Evolutionary conservation across 1,284 basidiomycete genomes (phyloP).

Genomic region (Cryptococcus sp.): DNA sequence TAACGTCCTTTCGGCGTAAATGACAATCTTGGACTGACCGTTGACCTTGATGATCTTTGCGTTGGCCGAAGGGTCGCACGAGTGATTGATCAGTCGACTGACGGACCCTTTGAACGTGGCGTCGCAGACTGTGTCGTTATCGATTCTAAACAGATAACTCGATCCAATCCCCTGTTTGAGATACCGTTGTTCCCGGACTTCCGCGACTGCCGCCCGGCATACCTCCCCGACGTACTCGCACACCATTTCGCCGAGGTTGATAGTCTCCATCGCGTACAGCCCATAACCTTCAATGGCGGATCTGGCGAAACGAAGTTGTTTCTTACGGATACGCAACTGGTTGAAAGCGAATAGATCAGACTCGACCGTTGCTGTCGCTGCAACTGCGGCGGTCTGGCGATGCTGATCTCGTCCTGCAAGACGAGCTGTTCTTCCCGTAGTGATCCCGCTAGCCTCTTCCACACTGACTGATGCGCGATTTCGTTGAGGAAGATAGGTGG

Average conservation of each 20-base stretch:
- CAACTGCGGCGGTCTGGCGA: conserved; percentile 62
- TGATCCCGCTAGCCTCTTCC: conserved; percentile 55
- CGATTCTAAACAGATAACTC: conserved; percentile 90
- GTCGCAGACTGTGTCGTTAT: conserved; percentile 91
- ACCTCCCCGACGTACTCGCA: conserved; percentile 99
- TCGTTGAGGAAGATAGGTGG: conserved; percentile 70
- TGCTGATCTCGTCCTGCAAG: conserved; percentile 96
- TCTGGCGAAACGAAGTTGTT: conserved; percentile 92
- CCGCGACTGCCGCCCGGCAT: conserved; percentile 91
- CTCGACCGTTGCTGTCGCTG: conserved; percentile 51
- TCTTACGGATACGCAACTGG: conserved; percentile 96
- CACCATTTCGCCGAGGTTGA: conserved; percentile 95
- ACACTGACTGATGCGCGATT: conserved; percentile 58
- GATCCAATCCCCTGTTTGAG: conserved; percentile 93
- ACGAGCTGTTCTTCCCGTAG: conserved; percentile 85
- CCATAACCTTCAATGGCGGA: conserved; percentile 99
- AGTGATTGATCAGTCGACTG: conserved; percentile 94
- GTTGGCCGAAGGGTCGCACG: conserved; percentile 93
- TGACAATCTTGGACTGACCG: conserved; percentile 94
- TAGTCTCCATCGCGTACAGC: conserved; percentile 91
- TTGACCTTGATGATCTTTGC: conserved; percentile 99
- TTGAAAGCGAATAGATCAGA: conserved; percentile 86
- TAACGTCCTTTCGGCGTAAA: conserved; percentile 94
- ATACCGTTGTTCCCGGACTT: conserved; percentile 94
- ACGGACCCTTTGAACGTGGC: conserved; percentile 98